A percentile compares a stretch with the other conserved stretches of the same genome.
Evolutionary conservation across 179 eudicot genomes (phyloP).

Genomic region (Patellifolia procumbens): DNA sequence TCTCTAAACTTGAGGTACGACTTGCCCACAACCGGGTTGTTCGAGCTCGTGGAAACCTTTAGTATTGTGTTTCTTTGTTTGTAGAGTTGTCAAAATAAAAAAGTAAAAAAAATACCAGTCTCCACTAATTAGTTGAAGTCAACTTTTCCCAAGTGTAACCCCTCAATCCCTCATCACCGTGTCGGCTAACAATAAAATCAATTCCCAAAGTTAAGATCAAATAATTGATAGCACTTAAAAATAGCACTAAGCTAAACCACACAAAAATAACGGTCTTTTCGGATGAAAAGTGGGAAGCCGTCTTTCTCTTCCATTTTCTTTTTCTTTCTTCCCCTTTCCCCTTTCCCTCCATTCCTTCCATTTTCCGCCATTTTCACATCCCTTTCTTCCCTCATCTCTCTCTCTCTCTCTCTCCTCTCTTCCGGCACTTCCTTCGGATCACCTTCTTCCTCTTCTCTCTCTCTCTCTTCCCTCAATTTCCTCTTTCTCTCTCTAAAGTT

Average conservation of each 20-base stretch:
- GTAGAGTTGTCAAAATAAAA: too few species aligned
- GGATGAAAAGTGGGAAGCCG: constrained; percentile 27
- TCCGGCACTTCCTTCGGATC: constrained; percentile 20
- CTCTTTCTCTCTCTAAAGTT: constrained; percentile 3
- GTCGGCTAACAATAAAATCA: too few species aligned
- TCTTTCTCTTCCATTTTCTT: neutral
- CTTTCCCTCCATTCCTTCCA: constrained; percentile 7
- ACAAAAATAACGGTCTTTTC: constrained; percentile 27
- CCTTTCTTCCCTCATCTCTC: neutral
- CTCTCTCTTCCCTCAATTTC: constrained; percentile 6
- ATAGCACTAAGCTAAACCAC: neutral
- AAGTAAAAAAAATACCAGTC: too few species aligned
- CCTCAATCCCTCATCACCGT: too few species aligned
- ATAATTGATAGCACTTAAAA: neutral
- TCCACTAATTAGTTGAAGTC: too few species aligned
- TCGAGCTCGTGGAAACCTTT: too few species aligned
- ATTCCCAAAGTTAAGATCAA: too few species aligned
- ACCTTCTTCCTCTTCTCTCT: constrained; percentile 4
- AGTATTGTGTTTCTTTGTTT: too few species aligned
- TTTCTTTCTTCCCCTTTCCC: neutral
- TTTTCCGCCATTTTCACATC: constrained; percentile 21
- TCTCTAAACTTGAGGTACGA: too few species aligned
- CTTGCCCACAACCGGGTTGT: too few species aligned
- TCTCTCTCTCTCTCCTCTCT: constrained; percentile 2
- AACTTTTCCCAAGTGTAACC: too few species aligned